Conservation (phyloP, 257 asterid species). For the Haberlea rhodopensis region DNA sequence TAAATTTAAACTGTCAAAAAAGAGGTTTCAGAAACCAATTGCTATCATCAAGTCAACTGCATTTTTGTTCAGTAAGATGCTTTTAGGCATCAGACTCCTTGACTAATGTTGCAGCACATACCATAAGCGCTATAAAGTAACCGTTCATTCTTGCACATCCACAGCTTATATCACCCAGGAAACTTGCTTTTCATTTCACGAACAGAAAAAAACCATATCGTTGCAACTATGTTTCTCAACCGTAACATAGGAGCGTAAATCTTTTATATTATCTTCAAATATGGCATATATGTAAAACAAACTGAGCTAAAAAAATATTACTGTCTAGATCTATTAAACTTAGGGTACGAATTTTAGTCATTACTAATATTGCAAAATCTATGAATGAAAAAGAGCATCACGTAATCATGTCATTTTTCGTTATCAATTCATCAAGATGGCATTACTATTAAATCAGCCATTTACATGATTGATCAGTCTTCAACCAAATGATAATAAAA, state of each 20-base stretch:
- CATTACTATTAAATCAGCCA: not conserved
- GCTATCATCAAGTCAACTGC: conserved; percentile 36
- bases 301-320: conserved; percentile 10
- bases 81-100: not conserved
- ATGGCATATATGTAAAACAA: too few relatives aligned
- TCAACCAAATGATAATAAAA: not conserved
- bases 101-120: not conserved
- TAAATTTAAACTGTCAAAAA: conserved; percentile 37
- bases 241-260: not conserved
- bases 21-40: not conserved
- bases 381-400: not conserved
- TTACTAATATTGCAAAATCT: not conserved
- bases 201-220: not conserved
- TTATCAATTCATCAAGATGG: not conserved
- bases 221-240: not conserved
- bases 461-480: not conserved
- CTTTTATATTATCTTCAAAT: too few relatives aligned
- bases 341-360: not conserved
- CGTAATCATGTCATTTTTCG: not conserved
- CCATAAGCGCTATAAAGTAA: too few relatives aligned
- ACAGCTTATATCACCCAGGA: not conserved
- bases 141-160: not conserved
- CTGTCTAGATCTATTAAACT: not conserved
- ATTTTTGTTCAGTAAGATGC: conserved; percentile 71
- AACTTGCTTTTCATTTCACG: not conserved